These are phyloP conservation scores for Oryza glumipatula DNA, from an alignment of 176 grass and related monocot genomes.

Conservation along the genomic window DNA sequence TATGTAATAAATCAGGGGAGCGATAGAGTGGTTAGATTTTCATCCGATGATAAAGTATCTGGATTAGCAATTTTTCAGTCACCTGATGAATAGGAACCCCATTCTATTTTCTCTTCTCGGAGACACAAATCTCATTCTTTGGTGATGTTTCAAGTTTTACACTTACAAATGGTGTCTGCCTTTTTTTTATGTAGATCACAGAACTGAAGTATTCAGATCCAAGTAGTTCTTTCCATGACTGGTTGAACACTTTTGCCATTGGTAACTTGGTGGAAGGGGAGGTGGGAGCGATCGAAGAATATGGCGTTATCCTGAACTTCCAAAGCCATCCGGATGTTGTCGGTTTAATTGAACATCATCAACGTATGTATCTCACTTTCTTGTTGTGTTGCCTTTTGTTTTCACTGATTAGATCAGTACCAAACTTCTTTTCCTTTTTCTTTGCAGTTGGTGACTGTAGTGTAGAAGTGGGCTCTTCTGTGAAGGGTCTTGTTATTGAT, in stretches of 20 bases:
- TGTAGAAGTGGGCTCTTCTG: conserved; percentile 69
- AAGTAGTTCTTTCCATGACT: conserved; percentile 55
- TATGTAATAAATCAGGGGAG: neutral
- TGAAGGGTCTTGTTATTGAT: conserved; percentile 86
- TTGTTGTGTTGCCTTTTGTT: conserved; percentile 22
- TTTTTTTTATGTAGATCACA: conserved; percentile 55
- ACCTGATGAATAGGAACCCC: neutral
- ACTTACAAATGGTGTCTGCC: conserved; percentile 16
- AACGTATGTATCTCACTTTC: conserved; percentile 56
- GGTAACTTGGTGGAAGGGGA: conserved; percentile 83
- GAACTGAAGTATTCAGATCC: conserved; percentile 61
- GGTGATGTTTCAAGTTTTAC: conserved; percentile 25
- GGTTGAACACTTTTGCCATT: conserved; percentile 62
- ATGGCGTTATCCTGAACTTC: conserved; percentile 87
- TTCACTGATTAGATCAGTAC: neutral
- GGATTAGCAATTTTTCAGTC: neutral
- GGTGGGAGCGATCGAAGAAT: conserved; percentile 82
- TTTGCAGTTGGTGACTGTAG: conserved; percentile 61
- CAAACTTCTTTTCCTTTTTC: neutral
- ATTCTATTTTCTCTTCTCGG: neutral
- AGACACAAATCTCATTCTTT: conserved; percentile 16
- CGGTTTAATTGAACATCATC: conserved; percentile 93
- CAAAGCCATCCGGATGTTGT: conserved; percentile 78
- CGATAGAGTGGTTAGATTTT: neutral
- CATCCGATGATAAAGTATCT: neutral